Base-by-base conservation (phyloP, 2,329 filamentous ascomycete genomes). In the Pseudogymnoascus sp. region DNA sequence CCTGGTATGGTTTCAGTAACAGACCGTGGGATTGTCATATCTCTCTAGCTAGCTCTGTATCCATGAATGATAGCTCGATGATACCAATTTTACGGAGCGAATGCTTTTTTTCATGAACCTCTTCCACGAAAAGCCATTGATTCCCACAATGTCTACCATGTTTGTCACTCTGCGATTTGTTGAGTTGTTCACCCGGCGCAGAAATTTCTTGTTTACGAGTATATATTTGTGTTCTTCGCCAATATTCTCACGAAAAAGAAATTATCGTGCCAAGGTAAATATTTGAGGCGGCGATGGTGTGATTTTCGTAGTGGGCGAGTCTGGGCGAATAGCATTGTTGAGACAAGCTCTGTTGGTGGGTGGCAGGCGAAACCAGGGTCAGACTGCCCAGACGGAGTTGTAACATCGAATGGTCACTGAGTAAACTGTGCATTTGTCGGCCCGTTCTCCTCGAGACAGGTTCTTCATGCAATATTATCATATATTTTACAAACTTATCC, bases 41-140 rank as follows among this genome's bases (percentile, higher is more conserved):
- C 60, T 64, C 60, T 60, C 63, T 74, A 73, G 69, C 68, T 64
- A 68, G 67, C 62, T 66, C 68, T 63, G 66, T 64, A 67, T 65
- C 64, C 43, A 66, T 68, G 72, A 74, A 73, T 72, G 63, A 68
- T 69, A 71, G 71, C 71, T 70, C 65, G 67, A 73, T 74, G 72
- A 74, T 74, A 73, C 68, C 70, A 72, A 61, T 61, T 61, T 61
- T 37, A 61, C 37, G 60, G 34, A 39, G 34, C 60, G 8, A 43
- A 61, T 61, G 60, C 37, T 37, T 39, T 39, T 60, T 60, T 61
- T 61, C 57, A 61, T 61, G 34, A 41, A 43, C 60, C n/a, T 43
- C 21, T 61, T 37, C 19, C n/a, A 11, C n/a, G 34, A 61, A 39
- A 37, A 61, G 19, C 19, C 60, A 39, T 41, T 43, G 60, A 37